Evolutionary conservation across 257 asterid genomes (phyloP), one percentile per base, ranked within the genome.

Genomic region (Petrea volubilis): DNA sequence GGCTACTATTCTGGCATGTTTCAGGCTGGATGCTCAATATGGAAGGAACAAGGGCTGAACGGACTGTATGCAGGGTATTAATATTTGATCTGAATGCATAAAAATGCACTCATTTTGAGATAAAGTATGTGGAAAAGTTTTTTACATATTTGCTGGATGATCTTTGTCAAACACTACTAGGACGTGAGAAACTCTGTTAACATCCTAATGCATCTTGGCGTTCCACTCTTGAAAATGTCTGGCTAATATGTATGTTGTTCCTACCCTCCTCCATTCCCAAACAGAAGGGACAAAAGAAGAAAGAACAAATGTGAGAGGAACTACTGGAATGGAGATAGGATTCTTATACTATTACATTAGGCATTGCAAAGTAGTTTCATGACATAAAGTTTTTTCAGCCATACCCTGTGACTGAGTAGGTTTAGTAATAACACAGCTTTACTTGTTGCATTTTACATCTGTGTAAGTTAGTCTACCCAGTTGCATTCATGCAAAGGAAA

Each of bases 1-100:
- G 92, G 86, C 67, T 90, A 90, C 77, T 90, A 90, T 79, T 83
- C 93, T 46, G 95, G 96, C 74, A 84, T 90, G 89, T 84, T 88
- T 68, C 90, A 88, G 59, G 96, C 96, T 83, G 96, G 95, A 50
- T 69, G 84, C 79, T 90, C 95, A 53, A 90, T 90, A 74, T 90
- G 90, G 93, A 88, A 82, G 80, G 96, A 88, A 59, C 97, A 88
- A 77, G 97, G 97, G 38, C 73, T 81, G 15, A 90, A 72, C 74
- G 97, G 96, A 52, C 82, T 90, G 51, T 90, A 90, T 78, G 90
- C 93, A 0, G 96, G 97, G 97, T 90, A 84, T n/a, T 61, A 27
- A 14, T 21, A 57, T 61, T 70, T 58, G 31, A 34, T 33, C 27
- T 56, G 31, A 52, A 50, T 38, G 53, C 68, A 47, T 36, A 11